Base-by-base conservation (phyloP, 2,329 filamentous ascomycete species). In the Xylaria sp. region DNA sequence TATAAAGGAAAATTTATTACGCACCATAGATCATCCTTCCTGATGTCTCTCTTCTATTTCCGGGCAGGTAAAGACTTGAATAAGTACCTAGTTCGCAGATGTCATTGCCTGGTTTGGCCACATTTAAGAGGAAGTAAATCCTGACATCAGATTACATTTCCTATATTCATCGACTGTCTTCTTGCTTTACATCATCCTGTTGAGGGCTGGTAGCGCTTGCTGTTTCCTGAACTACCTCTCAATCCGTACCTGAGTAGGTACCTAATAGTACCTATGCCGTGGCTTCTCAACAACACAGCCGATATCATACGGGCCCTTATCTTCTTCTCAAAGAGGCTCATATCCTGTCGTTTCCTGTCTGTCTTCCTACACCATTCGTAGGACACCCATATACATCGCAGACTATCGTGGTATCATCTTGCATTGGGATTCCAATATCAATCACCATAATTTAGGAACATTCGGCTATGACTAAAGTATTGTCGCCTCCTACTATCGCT, bases 1-100 rank as follows among this genome's bases (percentile, higher is more conserved):
- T 2, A 79, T 88, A 38, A 88, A 86, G 71, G 82, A 86, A 57
- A 87, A 86, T 60, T 77, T 90, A 15, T 76, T 82, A 51, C 82
- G 83, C 65, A 87, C 83, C 15, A 70, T 84, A 42, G 80, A 74
- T 49, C 71, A 71, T 45, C 63, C 72, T 38, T 67, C 72, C 47
- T 71, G 62, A 71, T 57, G 19, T 40, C n/a, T 49, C 21, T 43
- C 21, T 46, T 45, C 23, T 21, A 25, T 23, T 17, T 15, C 17
- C 14, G 46, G 23, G 60, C 19, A 53, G 40, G 45, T n/a, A n/a
- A n/a, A n/a, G n/a, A 33, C 31, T 35, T 3, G 23, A 38, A 25
- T 33, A 35, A 9, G 33, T 57, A 31, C 17, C 21, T 15, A 31
- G 28, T 11, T 21, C 23, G 38, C 31, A 35, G 55, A 45, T 56